Evolutionary conservation across 2,329 filamentous ascomycete genomes (phyloP).

Genomic region (Emmonsiellopsis sp.): DNA sequence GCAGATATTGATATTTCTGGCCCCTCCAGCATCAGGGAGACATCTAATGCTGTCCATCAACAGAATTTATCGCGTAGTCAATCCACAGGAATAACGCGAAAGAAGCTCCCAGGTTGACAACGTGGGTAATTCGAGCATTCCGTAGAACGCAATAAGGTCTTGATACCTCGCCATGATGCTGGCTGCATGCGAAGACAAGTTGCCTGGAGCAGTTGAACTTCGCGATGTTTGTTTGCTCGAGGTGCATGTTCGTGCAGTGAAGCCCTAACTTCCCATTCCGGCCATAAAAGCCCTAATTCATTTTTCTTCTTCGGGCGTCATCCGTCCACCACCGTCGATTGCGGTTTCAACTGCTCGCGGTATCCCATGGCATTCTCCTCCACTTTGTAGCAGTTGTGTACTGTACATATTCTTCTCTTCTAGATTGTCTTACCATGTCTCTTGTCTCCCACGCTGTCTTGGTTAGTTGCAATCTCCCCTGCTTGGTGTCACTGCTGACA

Average conservation of each 20-base stretch:
- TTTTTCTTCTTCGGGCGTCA: neutral
- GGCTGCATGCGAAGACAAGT: too few relatives aligned
- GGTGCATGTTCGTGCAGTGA: neutral
- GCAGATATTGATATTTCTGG: too few relatives aligned
- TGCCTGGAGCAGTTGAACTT: neutral
- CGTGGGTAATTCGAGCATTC: too few relatives aligned
- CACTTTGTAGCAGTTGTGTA: neutral
- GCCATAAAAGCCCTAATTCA: neutral
- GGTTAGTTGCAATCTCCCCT: neutral
- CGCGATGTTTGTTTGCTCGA: neutral
- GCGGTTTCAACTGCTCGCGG: neutral
- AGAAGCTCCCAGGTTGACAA: too few relatives aligned
- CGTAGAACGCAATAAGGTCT: too few relatives aligned
- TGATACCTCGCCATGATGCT: too few relatives aligned
- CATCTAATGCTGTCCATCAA: too few relatives aligned
- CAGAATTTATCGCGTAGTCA: too few relatives aligned
- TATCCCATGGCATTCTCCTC: neutral
- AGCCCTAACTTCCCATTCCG: neutral
- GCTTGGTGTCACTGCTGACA: constrained; percentile 4
- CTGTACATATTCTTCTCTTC: neutral
- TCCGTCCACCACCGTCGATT: neutral
- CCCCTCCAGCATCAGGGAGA: too few relatives aligned
- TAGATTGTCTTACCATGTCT: neutral
- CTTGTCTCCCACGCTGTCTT: neutral
- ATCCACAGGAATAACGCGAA: too few relatives aligned